phyloP scores from a whole-genome alignment of 192 early-diverging fungal species.

The Phlyctochytrium bullatum region DNA sequence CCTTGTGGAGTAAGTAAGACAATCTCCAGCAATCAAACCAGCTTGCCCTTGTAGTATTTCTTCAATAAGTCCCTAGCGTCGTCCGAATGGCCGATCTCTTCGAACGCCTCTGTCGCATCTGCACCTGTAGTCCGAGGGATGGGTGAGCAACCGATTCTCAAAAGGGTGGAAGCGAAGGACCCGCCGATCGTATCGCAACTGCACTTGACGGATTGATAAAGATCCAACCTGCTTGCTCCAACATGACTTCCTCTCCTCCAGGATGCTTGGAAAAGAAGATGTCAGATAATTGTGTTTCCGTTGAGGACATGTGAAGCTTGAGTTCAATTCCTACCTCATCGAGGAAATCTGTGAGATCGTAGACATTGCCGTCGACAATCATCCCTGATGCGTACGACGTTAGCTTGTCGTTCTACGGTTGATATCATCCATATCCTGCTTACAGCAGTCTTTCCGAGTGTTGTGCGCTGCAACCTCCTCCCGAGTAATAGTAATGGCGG shows the following conservation, averaged over 20 bases:
- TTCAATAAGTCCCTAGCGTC: conserved; percentile 87
- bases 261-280: conserved; percentile 73
- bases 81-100: conserved; percentile 95
- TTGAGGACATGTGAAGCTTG: background rate
- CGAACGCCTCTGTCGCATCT: conserved; percentile 91
- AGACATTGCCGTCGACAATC: conserved; percentile 51
- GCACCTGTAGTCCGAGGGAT: conserved; percentile 33
- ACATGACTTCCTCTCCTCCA: conserved; percentile 94
- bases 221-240: conserved; percentile 78
- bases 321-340: conserved; percentile 31
- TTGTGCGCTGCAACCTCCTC: conserved; percentile 69
- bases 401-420: no score
- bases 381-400: no score
- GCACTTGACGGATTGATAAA: background rate
- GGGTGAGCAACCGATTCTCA: background rate
- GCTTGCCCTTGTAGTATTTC: background rate
- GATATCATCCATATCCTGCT: conserved; percentile 1
- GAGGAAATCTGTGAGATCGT: conserved; percentile 49
- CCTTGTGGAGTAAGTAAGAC: background rate
- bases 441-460: conserved; percentile 71
- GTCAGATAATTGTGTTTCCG: background rate
- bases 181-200: background rate
- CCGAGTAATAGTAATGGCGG: conserved; percentile 24
- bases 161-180: background rate
- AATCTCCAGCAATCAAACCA: background rate